Conservation (phyloP, 1,284 basidiomycete genomes). For the Gomphus bonarii region DNA sequence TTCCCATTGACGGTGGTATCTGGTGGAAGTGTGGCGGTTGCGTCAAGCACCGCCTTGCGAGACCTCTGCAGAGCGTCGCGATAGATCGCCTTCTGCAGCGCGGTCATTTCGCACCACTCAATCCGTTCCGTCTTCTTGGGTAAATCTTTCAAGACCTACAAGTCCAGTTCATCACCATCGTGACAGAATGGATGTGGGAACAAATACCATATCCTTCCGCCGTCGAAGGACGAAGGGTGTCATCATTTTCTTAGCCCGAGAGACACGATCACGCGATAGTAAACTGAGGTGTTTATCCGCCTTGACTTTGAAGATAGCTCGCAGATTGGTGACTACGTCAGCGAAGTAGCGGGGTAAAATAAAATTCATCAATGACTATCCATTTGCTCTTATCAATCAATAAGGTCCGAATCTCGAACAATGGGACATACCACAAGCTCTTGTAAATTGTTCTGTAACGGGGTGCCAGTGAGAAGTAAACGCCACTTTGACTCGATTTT, state of each 20-base stretch:
- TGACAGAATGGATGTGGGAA: conserved; percentile 4
- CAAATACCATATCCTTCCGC: conserved; percentile 77
- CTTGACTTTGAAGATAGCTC: conserved; percentile 95
- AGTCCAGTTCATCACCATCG: conserved; percentile 1
- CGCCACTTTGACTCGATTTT: conserved; percentile 85
- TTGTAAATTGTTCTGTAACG: conserved; percentile 85
- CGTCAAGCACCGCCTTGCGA: conserved; percentile 69
- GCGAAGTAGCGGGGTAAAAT: conserved; percentile 89
- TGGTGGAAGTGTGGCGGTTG: conserved; percentile 21
- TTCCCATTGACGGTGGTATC: conserved; percentile 27
- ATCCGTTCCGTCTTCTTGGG: conserved; percentile 89
- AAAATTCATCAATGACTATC: conserved; percentile 93
- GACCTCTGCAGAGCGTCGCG: conserved; percentile 77
- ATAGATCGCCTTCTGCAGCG: conserved; percentile 78
- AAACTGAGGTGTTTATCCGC: conserved; percentile 79
- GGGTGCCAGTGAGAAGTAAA: conserved; percentile 90
- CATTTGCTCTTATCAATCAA: neutral
- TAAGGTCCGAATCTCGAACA: neutral
- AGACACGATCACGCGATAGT: conserved; percentile 84
- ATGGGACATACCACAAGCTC: conserved; percentile 76
- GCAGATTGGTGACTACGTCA: conserved; percentile 61
- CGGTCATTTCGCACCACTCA: conserved; percentile 91
- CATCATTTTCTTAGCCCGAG: conserved; percentile 98
- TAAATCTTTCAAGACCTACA: conserved; percentile 82
- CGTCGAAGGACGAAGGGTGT: conserved; percentile 95